Conservation (phyloP, 495 filamentous ascomycete species). For the Penicillium verhagenii region DNA sequence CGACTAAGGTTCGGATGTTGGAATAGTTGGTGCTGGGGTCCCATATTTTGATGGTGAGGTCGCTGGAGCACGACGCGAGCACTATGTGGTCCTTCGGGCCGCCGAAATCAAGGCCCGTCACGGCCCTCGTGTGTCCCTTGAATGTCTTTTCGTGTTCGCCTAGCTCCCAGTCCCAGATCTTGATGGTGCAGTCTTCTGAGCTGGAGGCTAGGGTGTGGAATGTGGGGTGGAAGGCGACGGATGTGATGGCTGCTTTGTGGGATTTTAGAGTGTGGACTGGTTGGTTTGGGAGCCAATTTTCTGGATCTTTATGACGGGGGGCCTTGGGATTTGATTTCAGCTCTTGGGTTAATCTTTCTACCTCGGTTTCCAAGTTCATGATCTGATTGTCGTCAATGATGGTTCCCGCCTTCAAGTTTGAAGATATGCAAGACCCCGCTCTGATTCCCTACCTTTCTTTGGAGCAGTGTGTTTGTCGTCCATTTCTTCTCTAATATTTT, state of each 20-base stretch:
- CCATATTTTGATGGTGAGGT: conserved; percentile 93
- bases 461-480: background rate
- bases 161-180: conserved; percentile 96
- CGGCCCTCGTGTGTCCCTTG: conserved; percentile 85
- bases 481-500: conserved; percentile 7
- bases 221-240: conserved; percentile 87
- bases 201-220: conserved; percentile 86
- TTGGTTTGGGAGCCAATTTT: conserved; percentile 3
- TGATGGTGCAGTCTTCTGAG: conserved; percentile 90
- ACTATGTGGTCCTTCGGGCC: conserved; percentile 77
- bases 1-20: conserved; percentile 82
- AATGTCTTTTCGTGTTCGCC: conserved; percentile 86
- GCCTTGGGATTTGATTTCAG: background rate
- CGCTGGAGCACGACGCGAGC: conserved; percentile 83
- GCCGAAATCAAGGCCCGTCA: conserved; percentile 85
- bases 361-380: conserved; percentile 3
- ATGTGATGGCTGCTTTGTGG: conserved; percentile 53
- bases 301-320: background rate
- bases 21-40: conserved; percentile 89
- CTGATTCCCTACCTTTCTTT: background rate
- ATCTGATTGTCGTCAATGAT: conserved; percentile 8
- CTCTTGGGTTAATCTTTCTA: background rate
- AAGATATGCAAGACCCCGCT: too few species aligned
- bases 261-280: conserved; percentile 4
- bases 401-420: too few species aligned